Evolutionary conservation across 176 grass and related monocot genomes (phyloP).

Genomic region (Areca catechu): DNA sequence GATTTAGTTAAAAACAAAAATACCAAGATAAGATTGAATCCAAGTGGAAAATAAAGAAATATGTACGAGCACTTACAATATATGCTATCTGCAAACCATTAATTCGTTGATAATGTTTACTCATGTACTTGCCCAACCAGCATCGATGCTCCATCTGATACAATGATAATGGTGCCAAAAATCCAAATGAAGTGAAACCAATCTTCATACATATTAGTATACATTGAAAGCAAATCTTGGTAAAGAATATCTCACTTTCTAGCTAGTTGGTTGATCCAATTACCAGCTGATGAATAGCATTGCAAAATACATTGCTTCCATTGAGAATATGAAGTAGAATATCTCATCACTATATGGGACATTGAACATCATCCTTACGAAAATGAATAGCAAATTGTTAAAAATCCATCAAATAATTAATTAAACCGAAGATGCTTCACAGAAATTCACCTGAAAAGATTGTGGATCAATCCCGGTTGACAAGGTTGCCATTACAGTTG

Average conservation of each 20-base stretch:
- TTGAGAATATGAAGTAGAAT: slow-evolving; percentile 78
- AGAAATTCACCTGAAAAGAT: no score
- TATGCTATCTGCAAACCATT: slow-evolving; percentile 68
- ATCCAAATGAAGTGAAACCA: neutral
- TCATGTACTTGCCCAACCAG: slow-evolving; percentile 87
- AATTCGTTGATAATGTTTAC: slow-evolving; percentile 83
- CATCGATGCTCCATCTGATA: slow-evolving; percentile 89
- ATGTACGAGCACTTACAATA: slow-evolving; percentile 39
- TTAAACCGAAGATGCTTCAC: neutral
- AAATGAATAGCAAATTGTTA: slow-evolving; percentile 33
- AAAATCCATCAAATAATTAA: no score
- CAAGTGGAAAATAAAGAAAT: no score
- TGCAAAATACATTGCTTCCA: slow-evolving; percentile 92
- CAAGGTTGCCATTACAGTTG: no score
- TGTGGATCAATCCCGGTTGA: no score
- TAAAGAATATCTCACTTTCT: slow-evolving; percentile 44
- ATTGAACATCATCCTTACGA: slow-evolving; percentile 31
- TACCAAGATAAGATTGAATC: no score
- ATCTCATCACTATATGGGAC: slow-evolving; percentile 61
- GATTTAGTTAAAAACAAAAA: no score
- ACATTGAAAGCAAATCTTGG: slow-evolving; percentile 7
- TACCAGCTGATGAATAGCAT: slow-evolving; percentile 98
- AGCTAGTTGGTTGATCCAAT: slow-evolving; percentile 57
- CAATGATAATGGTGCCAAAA: neutral
- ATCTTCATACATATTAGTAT: neutral